phyloP scores from a whole-genome alignment of 2,329 filamentous ascomycete species.

The Sporothrix pseudoabietina region DNA sequence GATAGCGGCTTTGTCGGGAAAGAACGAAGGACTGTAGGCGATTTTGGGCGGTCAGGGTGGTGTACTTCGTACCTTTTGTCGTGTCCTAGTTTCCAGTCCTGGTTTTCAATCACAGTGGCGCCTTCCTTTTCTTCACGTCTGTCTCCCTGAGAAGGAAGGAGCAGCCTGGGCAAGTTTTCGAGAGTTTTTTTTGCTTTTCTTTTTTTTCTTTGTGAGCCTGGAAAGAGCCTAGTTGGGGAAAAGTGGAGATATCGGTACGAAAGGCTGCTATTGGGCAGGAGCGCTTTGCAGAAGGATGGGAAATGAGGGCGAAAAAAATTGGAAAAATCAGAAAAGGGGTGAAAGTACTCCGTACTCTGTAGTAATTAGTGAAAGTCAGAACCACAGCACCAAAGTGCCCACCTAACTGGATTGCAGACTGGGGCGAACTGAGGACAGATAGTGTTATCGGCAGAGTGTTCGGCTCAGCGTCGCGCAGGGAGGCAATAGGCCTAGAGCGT shows the following conservation, averaged over 20 bases:
- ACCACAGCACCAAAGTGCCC: background rate
- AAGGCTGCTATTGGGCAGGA: constrained; percentile 31
- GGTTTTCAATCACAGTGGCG: background rate
- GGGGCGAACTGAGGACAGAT: constrained; percentile 16
- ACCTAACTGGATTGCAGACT: background rate
- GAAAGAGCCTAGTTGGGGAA: constrained; percentile 25
- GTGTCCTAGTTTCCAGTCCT: background rate
- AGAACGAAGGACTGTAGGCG: background rate
- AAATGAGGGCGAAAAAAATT: constrained; percentile 26
- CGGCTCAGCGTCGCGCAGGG: constrained; percentile 21
- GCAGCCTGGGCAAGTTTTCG: constrained; percentile 14
- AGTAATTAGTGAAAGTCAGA: background rate
- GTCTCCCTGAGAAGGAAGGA: background rate
- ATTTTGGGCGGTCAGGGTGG: background rate
- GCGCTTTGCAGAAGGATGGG: constrained; percentile 10
- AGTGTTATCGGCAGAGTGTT: constrained; percentile 22
- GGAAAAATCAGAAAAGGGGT: constrained; percentile 30
- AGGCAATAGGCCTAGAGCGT: constrained; percentile 28
- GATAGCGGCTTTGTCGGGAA: constrained; percentile 34
- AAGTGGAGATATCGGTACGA: constrained; percentile 18
- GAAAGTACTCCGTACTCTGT: background rate
- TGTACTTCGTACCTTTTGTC: background rate
- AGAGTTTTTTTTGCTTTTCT: background rate
- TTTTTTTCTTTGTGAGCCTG: constrained; percentile 28
- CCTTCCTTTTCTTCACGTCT: constrained; percentile 11